Percentiles rank a stretch among this genome's conserved stretches.
phyloP scores from a whole-genome alignment of 192 early-diverging fungal species.

The Phycomyces nitens region DNA sequence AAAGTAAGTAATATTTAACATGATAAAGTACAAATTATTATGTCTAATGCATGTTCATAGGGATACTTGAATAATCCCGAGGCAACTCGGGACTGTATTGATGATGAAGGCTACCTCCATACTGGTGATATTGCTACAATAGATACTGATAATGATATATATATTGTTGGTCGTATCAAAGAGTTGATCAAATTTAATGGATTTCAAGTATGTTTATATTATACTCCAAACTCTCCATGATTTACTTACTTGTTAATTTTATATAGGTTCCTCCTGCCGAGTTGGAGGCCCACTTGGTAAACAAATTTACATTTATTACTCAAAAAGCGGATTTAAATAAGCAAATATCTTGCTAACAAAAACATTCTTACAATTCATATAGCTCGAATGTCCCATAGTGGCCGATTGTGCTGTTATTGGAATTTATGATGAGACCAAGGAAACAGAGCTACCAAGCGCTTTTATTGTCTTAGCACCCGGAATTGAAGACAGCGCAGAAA shows the following conservation, averaged over 20 bases:
- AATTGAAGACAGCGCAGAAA: conserved; percentile 16
- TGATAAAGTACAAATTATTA: no score
- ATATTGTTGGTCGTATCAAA: conserved; percentile 65
- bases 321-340: background rate
- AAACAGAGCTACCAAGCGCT: conserved; percentile 75
- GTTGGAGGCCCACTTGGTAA: conserved; percentile 58
- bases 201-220: conserved; percentile 32
- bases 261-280: conserved; percentile 81
- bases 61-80: conserved; percentile 78
- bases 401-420: conserved; percentile 69
- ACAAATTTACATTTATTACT: background rate
- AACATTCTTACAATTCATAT: background rate
- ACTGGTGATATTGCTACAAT: conserved; percentile 78
- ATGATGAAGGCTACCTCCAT: conserved; percentile 73
- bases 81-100: conserved; percentile 71
- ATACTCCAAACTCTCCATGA: background rate
- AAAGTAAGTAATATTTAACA: conserved; percentile 29
- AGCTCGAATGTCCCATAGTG: conserved; percentile 67
- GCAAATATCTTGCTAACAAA: background rate
- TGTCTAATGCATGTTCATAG: background rate
- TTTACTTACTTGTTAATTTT: background rate
- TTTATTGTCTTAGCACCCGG: conserved; percentile 62
- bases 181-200: conserved; percentile 93
- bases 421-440: conserved; percentile 57
- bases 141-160: conserved; percentile 57